Conservation (phyloP, 78 protist species). For the Speleostelium caveatum region DNA sequence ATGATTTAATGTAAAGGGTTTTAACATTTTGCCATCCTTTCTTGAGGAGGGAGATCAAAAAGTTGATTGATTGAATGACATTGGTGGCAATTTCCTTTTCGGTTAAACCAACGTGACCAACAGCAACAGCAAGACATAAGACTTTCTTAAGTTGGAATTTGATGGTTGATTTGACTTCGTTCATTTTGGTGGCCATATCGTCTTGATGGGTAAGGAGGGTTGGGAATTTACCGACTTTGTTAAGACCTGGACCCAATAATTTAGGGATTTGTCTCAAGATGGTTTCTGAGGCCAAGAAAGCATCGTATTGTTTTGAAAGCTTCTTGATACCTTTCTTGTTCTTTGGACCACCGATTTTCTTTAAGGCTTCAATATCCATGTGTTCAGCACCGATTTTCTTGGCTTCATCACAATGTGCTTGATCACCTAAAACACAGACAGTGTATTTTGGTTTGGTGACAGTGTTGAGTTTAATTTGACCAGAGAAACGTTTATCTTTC, state of each 20-base stretch:
- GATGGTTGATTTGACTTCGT: slow-evolving; percentile 96
- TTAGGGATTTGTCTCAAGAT: slow-evolving; percentile 98
- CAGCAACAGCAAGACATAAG: slow-evolving; percentile 97
- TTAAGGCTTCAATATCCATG: slow-evolving; percentile 96
- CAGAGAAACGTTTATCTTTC: slow-evolving; percentile 99
- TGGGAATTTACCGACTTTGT: slow-evolving; percentile 99
- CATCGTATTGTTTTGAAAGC: slow-evolving; percentile 96
- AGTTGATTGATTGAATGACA: slow-evolving; percentile 96
- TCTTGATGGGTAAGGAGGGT: slow-evolving; percentile 92
- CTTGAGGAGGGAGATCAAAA: slow-evolving; percentile 99
- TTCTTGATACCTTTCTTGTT: slow-evolving; percentile 99
- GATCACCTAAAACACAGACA: slow-evolving; percentile 98
- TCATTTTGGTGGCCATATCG: slow-evolving; percentile 91
- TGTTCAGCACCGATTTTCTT: slow-evolving; percentile 88
- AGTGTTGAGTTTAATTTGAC: slow-evolving; percentile 89
- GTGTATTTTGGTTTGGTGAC: slow-evolving; percentile 85
- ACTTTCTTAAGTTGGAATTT: slow-evolving; percentile 99
- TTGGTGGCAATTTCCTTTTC: slow-evolving; percentile 93
- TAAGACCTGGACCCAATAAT: slow-evolving; percentile 98
- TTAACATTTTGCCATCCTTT: slow-evolving; percentile 99
- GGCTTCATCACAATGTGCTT: slow-evolving; percentile 94
- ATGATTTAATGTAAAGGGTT: slow-evolving; percentile 96
- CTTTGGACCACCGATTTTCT: slow-evolving; percentile 98
- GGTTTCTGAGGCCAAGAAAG: slow-evolving; percentile 99
- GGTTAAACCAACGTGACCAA: slow-evolving; percentile 97